Conservation (phyloP, 192 early-diverging fungal genomes). For the Entomortierella parvispora region DNA sequence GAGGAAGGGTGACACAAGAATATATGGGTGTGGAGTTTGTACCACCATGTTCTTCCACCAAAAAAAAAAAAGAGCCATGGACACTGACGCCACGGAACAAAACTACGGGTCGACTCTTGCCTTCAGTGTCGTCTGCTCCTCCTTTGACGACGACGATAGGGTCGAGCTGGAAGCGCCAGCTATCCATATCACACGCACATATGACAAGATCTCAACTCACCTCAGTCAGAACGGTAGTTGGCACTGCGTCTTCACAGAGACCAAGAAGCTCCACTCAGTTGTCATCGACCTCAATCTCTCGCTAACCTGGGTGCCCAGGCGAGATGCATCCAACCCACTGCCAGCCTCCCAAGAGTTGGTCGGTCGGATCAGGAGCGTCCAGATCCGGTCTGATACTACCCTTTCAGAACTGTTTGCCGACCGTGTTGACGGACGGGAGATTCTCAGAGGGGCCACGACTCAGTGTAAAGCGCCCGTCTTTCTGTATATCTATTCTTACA, state of each 20-base stretch:
- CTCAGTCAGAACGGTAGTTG: slow-evolving; percentile 21
- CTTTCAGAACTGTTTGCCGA: slow-evolving; percentile 22
- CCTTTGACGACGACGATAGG: not conserved
- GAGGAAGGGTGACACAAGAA: no score
- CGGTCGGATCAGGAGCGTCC: slow-evolving; percentile 23
- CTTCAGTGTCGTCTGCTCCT: slow-evolving; percentile 22
- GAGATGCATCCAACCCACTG: not conserved
- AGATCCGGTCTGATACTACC: slow-evolving; percentile 34
- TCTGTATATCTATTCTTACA: no score
- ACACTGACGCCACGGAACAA: not conserved
- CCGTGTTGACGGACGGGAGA: slow-evolving; percentile 10
- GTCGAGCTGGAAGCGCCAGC: not conserved
- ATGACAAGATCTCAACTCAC: slow-evolving; percentile 7
- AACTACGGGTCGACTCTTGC: slow-evolving; percentile 20
- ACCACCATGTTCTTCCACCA: no score
- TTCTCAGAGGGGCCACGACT: slow-evolving; percentile 15
- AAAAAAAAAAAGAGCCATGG: no score
- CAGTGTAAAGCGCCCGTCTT: no score
- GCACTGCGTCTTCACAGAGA: slow-evolving; percentile 34
- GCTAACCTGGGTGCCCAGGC: slow-evolving; percentile 1
- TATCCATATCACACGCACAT: slow-evolving; percentile 2
- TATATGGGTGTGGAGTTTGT: no score
- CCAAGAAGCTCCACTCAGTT: not conserved
- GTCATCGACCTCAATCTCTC: slow-evolving; percentile 16
- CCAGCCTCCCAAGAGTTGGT: slow-evolving; percentile 7